These are phyloP conservation scores for Gaeumannomyces tritici DNA, from an alignment of 2,329 filamentous ascomycete genomes.

Conservation along the genomic window DNA sequence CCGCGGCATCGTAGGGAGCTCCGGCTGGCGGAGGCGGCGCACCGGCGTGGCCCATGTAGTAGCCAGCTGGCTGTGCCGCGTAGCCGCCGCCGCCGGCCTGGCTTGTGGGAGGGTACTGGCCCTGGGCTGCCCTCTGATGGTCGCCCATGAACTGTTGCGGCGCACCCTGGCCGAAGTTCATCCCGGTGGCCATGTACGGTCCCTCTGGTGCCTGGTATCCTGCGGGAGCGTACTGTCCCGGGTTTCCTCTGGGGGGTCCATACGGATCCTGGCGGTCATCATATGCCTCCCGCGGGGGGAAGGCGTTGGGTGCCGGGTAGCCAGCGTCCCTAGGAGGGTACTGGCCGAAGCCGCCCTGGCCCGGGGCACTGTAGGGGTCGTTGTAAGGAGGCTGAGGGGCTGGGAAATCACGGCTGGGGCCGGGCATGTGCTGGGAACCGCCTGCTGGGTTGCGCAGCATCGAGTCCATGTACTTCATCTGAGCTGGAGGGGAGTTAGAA, in stretches of 20 bases:
- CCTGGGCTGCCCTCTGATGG: conserved; percentile 5
- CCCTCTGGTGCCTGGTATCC: conserved; percentile 5
- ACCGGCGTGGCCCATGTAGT: not conserved
- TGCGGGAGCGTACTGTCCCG: conserved; percentile 5
- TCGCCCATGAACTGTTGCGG: conserved; percentile 4
- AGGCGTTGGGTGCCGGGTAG: not conserved
- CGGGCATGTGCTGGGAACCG: conserved; percentile 24
- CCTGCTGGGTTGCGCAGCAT: conserved; percentile 10
- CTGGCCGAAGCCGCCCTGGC: conserved; percentile 4
- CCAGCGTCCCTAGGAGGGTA: conserved; percentile 1
- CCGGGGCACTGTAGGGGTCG: conserved; percentile 18
- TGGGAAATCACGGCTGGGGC: conserved; percentile 34
- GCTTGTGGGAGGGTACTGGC: conserved; percentile 3
- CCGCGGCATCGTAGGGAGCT: not conserved
- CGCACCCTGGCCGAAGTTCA: conserved; percentile 1
- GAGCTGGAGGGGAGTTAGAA: conserved; percentile 51
- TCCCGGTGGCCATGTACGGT: conserved; percentile 3
- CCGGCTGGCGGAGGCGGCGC: not conserved
- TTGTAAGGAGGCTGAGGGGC: conserved; percentile 40
- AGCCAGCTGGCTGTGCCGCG: not conserved
- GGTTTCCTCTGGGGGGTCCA: conserved; percentile 6
- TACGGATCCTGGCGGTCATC: not conserved
- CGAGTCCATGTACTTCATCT: conserved; percentile 40
- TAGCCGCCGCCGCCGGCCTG: conserved; percentile 1
- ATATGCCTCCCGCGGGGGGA: conserved; percentile 1